A percentile compares a stretch with the other conserved stretches of the same genome.
Evolutionary conservation across 1,284 basidiomycete genomes (phyloP).

Genomic region (Schizopora paradoxa): DNA sequence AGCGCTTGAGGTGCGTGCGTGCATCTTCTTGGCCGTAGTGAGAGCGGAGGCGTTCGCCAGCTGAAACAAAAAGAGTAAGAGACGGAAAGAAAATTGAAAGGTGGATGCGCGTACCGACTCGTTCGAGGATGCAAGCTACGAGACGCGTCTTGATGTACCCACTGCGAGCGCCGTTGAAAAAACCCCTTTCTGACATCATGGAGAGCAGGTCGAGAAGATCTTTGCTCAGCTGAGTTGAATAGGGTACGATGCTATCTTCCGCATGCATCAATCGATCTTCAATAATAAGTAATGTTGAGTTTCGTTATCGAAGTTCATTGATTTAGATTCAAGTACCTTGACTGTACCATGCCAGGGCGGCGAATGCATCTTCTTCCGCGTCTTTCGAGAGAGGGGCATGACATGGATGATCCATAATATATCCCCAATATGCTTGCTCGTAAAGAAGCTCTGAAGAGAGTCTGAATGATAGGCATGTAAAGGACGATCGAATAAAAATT

Average conservation of each 20-base stretch:
- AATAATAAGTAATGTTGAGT: slow-evolving; percentile 1
- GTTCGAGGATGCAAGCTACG: slow-evolving; percentile 15
- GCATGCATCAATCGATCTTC: slow-evolving; percentile 36
- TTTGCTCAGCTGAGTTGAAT: slow-evolving; percentile 17
- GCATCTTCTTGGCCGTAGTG: slow-evolving; percentile 18
- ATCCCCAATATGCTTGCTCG: slow-evolving; percentile 40
- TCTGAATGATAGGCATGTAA: background rate
- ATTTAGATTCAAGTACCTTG: slow-evolving; percentile 27
- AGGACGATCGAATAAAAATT: background rate
- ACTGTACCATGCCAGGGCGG: slow-evolving; percentile 46
- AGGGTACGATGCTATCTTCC: slow-evolving; percentile 17
- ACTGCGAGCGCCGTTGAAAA: slow-evolving; percentile 9
- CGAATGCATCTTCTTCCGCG: slow-evolving; percentile 41
- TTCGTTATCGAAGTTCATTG: background rate
- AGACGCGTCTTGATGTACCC: slow-evolving; percentile 15
- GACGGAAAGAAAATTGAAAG: background rate
- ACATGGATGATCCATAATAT: slow-evolving; percentile 41
- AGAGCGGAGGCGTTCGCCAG: slow-evolving; percentile 16
- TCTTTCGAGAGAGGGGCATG: slow-evolving; percentile 36
- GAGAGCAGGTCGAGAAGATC: slow-evolving; percentile 12
- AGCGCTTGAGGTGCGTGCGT: slow-evolving; percentile 8
- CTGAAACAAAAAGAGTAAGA: too few species aligned
- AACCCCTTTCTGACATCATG: slow-evolving; percentile 3
- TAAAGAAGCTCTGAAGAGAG: slow-evolving; percentile 3
- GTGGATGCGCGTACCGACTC: slow-evolving; percentile 3